Percentiles rank a stretch among this genome's conserved stretches.
These are phyloP conservation scores for Tylopilus vinaceipallidus DNA, from an alignment of 768 basidiomycete genomes.

Conservation along the genomic window DNA sequence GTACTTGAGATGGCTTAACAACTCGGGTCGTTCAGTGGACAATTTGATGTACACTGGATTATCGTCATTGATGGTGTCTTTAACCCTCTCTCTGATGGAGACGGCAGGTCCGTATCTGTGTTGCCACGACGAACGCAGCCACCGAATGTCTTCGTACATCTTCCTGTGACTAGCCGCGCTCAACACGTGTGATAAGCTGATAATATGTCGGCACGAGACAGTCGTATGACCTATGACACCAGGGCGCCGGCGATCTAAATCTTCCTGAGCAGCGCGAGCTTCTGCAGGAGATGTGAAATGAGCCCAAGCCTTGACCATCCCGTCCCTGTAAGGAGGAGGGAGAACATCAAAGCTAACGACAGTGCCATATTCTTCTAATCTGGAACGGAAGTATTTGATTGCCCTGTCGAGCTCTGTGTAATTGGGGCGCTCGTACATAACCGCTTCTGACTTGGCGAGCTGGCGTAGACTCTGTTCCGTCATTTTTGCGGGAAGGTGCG, in stretches of 20 bases:
- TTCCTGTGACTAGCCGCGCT: slow-evolving; percentile 36
- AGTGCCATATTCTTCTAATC: slow-evolving; percentile 39
- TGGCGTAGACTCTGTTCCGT: slow-evolving; percentile 41
- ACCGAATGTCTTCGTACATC: slow-evolving; percentile 44
- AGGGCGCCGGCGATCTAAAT: slow-evolving; percentile 47
- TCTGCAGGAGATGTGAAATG: slow-evolving; percentile 49
- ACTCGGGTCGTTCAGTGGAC: slow-evolving; percentile 46
- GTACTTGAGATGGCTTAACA: slow-evolving; percentile 54
- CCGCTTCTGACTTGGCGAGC: slow-evolving; percentile 47
- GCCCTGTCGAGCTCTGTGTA: slow-evolving; percentile 37
- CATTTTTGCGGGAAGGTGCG: slow-evolving; percentile 47
- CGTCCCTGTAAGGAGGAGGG: slow-evolving; percentile 50
- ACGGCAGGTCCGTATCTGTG: slow-evolving; percentile 31
- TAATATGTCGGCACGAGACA: slow-evolving; percentile 53
- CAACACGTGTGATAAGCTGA: slow-evolving; percentile 49
- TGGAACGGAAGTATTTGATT: slow-evolving; percentile 35
- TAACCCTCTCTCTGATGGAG: slow-evolving; percentile 25
- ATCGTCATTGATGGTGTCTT: slow-evolving; percentile 5
- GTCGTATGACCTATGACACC: slow-evolving; percentile 43
- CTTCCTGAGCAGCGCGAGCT: slow-evolving; percentile 49
- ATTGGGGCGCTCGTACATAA: slow-evolving; percentile 52
- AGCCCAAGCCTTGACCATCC: slow-evolving; percentile 52
- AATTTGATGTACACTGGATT: slow-evolving; percentile 43
- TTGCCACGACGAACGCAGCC: slow-evolving; percentile 40
- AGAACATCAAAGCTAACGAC: slow-evolving; percentile 43